A percentile compares a stretch with the other conserved stretches of the same genome.
These are phyloP conservation scores for Ophiostoma sp. DNA, from an alignment of 2,329 filamentous ascomycete species.

Conservation along the genomic window DNA sequence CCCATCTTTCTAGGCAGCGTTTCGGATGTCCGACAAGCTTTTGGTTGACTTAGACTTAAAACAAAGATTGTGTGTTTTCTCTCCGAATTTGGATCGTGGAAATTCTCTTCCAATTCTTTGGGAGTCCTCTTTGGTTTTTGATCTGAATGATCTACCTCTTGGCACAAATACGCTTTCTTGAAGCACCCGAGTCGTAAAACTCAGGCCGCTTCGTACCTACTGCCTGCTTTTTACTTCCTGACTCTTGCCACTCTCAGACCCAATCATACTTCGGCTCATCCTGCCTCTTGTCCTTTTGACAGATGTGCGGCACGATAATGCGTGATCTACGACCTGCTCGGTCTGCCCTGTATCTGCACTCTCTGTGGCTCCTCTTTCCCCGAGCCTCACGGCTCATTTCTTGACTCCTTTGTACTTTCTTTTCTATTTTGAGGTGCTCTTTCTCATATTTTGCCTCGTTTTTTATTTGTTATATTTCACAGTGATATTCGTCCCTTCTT, in stretches of 20 bases:
- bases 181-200: background rate
- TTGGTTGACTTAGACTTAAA: background rate
- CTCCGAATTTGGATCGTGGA: background rate
- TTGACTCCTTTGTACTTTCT: background rate
- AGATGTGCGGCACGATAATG: background rate
- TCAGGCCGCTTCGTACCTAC: background rate
- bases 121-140: background rate
- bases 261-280: background rate
- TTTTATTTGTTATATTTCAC: too few species aligned
- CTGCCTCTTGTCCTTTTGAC: background rate
- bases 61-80: background rate
- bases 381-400: background rate
- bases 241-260: background rate
- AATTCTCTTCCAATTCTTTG: background rate
- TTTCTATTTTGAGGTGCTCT: background rate
- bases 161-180: background rate
- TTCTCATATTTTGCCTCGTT: background rate
- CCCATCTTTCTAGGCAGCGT: background rate
- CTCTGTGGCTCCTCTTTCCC: background rate
- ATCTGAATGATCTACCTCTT: background rate
- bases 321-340: background rate
- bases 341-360: background rate
- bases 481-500: background rate
- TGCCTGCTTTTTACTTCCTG: background rate
- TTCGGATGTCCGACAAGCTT: slow-evolving; percentile 13